Conservation (phyloP, 2,329 filamentous ascomycete species). For the Cercospora berteroae region DNA sequence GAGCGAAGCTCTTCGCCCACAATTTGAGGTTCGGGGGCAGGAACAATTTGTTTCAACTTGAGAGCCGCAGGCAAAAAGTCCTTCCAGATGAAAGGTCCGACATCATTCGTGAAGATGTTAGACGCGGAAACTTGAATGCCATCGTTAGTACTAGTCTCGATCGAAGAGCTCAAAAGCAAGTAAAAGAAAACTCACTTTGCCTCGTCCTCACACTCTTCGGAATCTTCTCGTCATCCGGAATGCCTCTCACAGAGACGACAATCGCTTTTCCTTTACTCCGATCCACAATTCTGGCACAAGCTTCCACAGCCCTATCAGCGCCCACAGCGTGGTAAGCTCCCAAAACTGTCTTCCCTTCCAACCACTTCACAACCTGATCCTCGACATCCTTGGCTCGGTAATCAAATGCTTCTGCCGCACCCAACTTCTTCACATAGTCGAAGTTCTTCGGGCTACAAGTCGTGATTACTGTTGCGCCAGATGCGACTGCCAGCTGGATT, state of each 20-base stretch:
- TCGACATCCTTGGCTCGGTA: slow-evolving; percentile 40
- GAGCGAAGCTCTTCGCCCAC: slow-evolving; percentile 40
- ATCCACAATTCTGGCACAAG: slow-evolving; percentile 33
- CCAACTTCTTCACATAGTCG: slow-evolving; percentile 44
- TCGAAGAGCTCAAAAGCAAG: not conserved
- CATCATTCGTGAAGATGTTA: slow-evolving; percentile 30
- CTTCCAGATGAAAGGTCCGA: slow-evolving; percentile 33
- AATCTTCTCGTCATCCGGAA: slow-evolving; percentile 28
- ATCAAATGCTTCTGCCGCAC: slow-evolving; percentile 51
- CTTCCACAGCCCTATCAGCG: slow-evolving; percentile 24
- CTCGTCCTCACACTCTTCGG: slow-evolving; percentile 30
- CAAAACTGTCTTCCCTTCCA: slow-evolving; percentile 35
- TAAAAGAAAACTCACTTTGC: slow-evolving; percentile 24
- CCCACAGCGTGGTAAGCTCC: slow-evolving; percentile 35
- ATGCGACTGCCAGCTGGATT: slow-evolving; percentile 52
- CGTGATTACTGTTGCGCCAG: slow-evolving; percentile 43
- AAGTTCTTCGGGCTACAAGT: slow-evolving; percentile 42
- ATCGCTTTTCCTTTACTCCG: slow-evolving; percentile 32
- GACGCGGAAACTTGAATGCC: slow-evolving; percentile 16
- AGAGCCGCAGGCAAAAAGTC: slow-evolving; percentile 32
- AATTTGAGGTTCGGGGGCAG: slow-evolving; percentile 38
- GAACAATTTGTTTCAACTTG: slow-evolving; percentile 31
- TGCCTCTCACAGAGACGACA: slow-evolving; percentile 29
- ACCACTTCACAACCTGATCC: slow-evolving; percentile 30
- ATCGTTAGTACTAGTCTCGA: not conserved